Conservation (phyloP, 495 filamentous ascomycete species). For the Neurospora sp. region DNA sequence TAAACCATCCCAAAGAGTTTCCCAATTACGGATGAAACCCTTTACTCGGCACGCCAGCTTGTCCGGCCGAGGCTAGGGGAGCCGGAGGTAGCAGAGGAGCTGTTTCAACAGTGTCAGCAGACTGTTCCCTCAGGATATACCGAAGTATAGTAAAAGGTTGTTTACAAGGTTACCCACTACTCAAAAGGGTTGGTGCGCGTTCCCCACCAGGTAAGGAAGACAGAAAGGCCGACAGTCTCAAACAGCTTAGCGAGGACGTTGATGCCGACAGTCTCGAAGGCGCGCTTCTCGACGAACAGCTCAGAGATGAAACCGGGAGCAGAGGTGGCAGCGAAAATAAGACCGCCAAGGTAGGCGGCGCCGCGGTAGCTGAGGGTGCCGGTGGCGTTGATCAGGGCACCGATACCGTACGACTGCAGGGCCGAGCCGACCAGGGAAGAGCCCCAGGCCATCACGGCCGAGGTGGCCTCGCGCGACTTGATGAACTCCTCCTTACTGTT, state of each 20-base stretch:
- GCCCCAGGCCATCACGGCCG: conserved; percentile 82
- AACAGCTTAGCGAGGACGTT: conserved; percentile 71
- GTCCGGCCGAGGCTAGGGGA: conserved; percentile 6
- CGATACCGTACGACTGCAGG: conserved; percentile 88
- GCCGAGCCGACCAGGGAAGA: conserved; percentile 81
- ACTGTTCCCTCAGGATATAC: not conserved
- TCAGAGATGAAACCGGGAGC: conserved; percentile 85
- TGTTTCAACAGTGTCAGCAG: not conserved
- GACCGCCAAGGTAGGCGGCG: conserved; percentile 80
- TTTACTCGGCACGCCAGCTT: conserved; percentile 18
- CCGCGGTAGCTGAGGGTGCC: conserved; percentile 93
- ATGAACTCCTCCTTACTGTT: conserved; percentile 96
- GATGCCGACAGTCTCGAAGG: conserved; percentile 80
- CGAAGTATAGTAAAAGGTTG: not conserved
- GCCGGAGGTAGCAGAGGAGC: not conserved
- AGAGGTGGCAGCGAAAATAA: conserved; percentile 85
- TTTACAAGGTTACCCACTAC: conserved; percentile 21
- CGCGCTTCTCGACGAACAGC: conserved; percentile 80
- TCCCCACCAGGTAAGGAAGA: conserved; percentile 97
- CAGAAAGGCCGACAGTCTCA: conserved; percentile 82
- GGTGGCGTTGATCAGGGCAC: conserved; percentile 89
- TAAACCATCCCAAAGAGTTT: not conserved
- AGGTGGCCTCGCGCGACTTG: conserved; percentile 81
- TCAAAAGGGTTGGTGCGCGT: conserved; percentile 82
- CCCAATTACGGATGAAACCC: not conserved